A percentile compares a stretch with the other conserved stretches of the same genome.
Conservation (phyloP, 768 basidiomycete species). For the Pisolithus albus region DNA sequence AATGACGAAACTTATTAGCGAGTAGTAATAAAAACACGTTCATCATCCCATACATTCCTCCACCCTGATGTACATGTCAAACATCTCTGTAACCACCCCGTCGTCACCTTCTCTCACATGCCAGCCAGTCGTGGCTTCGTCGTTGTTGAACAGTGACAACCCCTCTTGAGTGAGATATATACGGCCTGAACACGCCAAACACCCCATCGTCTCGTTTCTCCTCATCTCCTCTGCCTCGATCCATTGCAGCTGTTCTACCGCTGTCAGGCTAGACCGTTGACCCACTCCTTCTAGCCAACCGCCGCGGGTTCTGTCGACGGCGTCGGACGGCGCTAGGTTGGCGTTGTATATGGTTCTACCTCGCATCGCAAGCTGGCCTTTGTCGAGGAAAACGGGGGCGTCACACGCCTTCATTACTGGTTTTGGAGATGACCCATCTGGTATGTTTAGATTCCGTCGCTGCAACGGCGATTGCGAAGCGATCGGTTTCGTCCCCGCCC, state of each 20-base stretch:
- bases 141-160: not conserved
- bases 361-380: constrained; percentile 7
- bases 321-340: not conserved
- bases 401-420: not conserved
- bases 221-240: constrained; percentile 21
- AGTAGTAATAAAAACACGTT: not conserved
- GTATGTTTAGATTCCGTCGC: constrained; percentile 5
- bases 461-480: not conserved
- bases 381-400: not conserved
- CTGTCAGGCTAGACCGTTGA: not conserved
- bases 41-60: constrained; percentile 20
- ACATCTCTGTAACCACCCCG: constrained; percentile 27
- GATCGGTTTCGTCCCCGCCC: constrained; percentile 8
- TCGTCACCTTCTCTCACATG: constrained; percentile 2
- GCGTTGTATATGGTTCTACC: constrained; percentile 28
- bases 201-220: not conserved
- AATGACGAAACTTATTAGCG: not conserved
- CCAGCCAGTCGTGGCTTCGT: not conserved
- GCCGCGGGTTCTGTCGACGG: not conserved
- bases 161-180: not conserved
- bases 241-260: constrained; percentile 7
- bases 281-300: not conserved
- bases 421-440: not conserved
- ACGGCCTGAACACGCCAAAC: too few species aligned
- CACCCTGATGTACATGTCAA: constrained; percentile 35